Evolutionary conservation across 2,329 filamentous ascomycete genomes (phyloP).

Genomic region (Camillea tinctor): DNA sequence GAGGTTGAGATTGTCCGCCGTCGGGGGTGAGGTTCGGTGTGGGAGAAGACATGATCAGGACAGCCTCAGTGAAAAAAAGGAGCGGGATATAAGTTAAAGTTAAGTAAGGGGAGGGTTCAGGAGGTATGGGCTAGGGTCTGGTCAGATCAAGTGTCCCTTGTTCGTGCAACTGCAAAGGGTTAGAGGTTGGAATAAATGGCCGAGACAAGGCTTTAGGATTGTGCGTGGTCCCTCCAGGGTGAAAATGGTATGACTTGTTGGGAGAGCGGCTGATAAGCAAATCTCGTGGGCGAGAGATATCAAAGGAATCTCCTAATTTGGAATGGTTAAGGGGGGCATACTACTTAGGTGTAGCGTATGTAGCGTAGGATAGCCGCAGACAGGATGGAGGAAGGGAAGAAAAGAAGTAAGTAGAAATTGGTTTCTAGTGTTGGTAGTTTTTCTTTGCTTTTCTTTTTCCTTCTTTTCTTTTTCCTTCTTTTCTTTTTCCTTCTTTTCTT

Average conservation of each 20-base stretch:
- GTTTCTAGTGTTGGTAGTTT: not conserved
- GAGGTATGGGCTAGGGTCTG: not conserved
- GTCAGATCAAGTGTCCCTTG: not conserved
- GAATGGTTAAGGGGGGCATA: not conserved
- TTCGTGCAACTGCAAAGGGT: not conserved
- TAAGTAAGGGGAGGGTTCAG: not conserved
- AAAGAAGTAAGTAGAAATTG: not conserved
- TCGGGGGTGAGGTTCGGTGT: slow-evolving; percentile 23
- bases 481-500: too few relatives aligned
- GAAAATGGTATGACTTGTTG: not conserved
- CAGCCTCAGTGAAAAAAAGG: not conserved
- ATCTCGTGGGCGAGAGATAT: not conserved
- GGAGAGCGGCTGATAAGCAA: not conserved
- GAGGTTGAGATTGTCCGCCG: not conserved
- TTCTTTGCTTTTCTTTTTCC: too few relatives aligned
- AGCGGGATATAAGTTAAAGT: not conserved
- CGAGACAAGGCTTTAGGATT: not conserved
- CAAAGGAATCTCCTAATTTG: not conserved
- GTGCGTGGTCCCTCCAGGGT: not conserved
- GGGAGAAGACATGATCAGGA: slow-evolving; percentile 25
- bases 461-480: too few relatives aligned
- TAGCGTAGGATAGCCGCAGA: not conserved
- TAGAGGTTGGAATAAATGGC: not conserved
- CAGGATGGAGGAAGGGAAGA: not conserved
- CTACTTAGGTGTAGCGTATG: not conserved